Percentiles rank a stretch among this genome's conserved stretches.
These are phyloP conservation scores for Paraphaeosphaeria minitans DNA, from an alignment of 2,329 filamentous ascomycete species.

Conservation along the genomic window DNA sequence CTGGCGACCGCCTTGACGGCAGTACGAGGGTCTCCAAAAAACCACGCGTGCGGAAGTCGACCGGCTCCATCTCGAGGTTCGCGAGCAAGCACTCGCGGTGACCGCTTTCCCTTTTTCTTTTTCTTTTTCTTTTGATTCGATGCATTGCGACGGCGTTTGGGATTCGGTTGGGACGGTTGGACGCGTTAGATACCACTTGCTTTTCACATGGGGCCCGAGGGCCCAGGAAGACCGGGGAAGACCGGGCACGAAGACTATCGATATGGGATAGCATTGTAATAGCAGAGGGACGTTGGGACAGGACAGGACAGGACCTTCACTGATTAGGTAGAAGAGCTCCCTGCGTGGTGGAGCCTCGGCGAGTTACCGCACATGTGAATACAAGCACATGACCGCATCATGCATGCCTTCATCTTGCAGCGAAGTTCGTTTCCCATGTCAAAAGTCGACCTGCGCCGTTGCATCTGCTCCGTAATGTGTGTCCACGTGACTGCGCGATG, in stretches of 20 bases:
- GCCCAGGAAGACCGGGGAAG: too few relatives aligned
- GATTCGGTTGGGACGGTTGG: conserved; percentile 11
- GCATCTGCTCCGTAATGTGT: not conserved
- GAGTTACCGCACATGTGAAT: conserved; percentile 3
- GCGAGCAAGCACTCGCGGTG: conserved; percentile 30
- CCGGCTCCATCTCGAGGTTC: conserved; percentile 16
- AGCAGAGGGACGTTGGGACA: not conserved
- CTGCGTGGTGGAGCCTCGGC: conserved; percentile 42
- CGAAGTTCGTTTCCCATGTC: not conserved
- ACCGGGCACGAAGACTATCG: conserved; percentile 7
- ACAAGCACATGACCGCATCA: not conserved
- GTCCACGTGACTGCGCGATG: conserved; percentile 23
- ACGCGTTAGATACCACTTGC: conserved; percentile 35
- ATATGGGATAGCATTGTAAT: conserved; percentile 3
- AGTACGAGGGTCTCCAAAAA: conserved; percentile 36
- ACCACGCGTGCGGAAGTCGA: conserved; percentile 8
- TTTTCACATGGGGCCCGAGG: conserved; percentile 15
- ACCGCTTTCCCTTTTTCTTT: conserved; percentile 7
- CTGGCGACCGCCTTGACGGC: conserved; percentile 31
- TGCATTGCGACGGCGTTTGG: conserved; percentile 44
- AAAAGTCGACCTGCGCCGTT: not conserved
- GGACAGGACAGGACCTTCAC: not conserved
- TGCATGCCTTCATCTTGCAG: not conserved
- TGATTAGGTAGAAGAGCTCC: conserved; percentile 28
- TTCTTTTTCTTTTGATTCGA: conserved; percentile 12